phyloP scores from a whole-genome alignment of 768 basidiomycete genomes.

The Rhodosporidiobolus odoratus region DNA sequence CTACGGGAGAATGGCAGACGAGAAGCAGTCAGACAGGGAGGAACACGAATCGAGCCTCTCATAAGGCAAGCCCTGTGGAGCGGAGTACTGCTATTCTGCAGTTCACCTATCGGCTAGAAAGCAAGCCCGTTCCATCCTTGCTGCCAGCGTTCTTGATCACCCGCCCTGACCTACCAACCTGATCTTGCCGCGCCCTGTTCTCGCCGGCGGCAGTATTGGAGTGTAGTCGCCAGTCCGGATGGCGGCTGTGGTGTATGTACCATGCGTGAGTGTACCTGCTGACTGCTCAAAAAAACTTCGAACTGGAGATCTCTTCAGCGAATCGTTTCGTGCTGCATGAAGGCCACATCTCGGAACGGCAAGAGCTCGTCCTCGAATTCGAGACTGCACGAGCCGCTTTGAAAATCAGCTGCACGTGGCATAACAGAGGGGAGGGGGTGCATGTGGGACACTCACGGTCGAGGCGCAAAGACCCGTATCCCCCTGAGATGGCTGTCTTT shows the following conservation, averaged over 20 bases:
- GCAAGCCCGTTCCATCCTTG: no score
- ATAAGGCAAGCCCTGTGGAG: no score
- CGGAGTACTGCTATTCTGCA: no score
- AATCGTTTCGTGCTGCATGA: constrained; percentile 73
- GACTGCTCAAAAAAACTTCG: not conserved
- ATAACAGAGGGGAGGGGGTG: not conserved
- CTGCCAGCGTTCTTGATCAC: no score
- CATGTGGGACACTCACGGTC: constrained; percentile 56
- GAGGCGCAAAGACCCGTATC: constrained; percentile 74
- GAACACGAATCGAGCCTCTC: no score
- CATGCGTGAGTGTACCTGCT: no score
- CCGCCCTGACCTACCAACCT: no score
- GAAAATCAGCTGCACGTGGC: constrained; percentile 1
- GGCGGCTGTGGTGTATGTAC: not conserved
- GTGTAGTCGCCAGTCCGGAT: no score
- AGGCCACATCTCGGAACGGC: constrained; percentile 60
- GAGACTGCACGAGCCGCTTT: constrained; percentile 47
- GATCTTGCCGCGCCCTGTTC: no score
- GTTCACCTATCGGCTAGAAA: no score
- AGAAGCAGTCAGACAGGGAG: no score
- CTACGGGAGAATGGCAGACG: not conserved
- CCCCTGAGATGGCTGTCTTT: constrained; percentile 98
- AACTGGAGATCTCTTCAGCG: constrained; percentile 50
- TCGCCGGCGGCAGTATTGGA: no score
- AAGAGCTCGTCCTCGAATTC: constrained; percentile 63